A percentile compares a stretch with the other conserved stretches of the same genome.
Conservation (phyloP, 257 asterid genomes). For the Linaria vulgaris region DNA sequence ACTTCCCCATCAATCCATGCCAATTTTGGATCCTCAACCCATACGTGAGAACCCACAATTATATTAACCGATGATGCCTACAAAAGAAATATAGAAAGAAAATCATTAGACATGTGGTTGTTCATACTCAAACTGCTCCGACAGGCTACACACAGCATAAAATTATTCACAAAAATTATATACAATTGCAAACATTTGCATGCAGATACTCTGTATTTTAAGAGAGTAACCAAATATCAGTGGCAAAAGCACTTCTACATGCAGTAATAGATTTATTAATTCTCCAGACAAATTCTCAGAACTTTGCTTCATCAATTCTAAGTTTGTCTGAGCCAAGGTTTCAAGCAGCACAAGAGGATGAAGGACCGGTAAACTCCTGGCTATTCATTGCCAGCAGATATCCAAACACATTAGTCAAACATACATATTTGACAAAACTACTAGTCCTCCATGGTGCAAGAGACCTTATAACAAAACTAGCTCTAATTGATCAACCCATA, state of each 20-base stretch:
- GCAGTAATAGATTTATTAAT: neutral
- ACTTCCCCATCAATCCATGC: constrained; percentile 99
- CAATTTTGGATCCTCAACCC: constrained; percentile 91
- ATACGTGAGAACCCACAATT: constrained; percentile 89
- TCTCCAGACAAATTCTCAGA: constrained; percentile 6
- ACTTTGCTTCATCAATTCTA: constrained; percentile 10
- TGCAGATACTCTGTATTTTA: constrained; percentile 1
- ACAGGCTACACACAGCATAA: neutral
- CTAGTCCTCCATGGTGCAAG: neutral
- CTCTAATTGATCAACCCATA: neutral
- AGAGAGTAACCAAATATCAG: constrained; percentile 8
- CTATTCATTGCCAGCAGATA: neutral
- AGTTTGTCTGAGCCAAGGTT: neutral
- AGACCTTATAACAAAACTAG: neutral
- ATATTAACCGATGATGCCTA: constrained; percentile 87
- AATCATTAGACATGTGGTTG: constrained; percentile 23
- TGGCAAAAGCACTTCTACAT: neutral
- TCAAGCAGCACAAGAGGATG: neutral
- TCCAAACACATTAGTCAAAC: neutral
- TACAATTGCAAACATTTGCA: constrained; percentile 6
- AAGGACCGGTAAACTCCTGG: neutral
- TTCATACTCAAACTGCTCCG: constrained; percentile 8
- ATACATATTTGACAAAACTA: neutral
- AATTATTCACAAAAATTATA: neutral
- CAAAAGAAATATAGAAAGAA: constrained; percentile 30